These are phyloP conservation scores for Lecanoromycetidae sp. DNA, from an alignment of 2,329 filamentous ascomycete genomes.

Conservation along the genomic window DNA sequence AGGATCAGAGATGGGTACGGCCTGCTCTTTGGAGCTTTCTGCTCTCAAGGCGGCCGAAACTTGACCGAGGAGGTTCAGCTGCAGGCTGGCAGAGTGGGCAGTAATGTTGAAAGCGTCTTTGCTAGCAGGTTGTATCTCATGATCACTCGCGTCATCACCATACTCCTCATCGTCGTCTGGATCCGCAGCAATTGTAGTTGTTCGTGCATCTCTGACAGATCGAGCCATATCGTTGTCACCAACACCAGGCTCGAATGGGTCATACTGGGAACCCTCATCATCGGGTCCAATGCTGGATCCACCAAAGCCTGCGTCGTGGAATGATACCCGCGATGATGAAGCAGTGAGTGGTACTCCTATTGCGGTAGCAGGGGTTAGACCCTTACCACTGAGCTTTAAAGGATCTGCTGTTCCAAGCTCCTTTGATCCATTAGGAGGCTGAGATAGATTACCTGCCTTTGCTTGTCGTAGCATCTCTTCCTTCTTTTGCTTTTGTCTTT, in stretches of 20 bases:
- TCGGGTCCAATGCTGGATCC: constrained; percentile 42
- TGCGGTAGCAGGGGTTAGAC: constrained; percentile 26
- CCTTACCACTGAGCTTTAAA: constrained; percentile 28
- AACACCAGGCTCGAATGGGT: constrained; percentile 45
- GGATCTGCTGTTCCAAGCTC: constrained; percentile 24
- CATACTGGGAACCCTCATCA: constrained; percentile 41
- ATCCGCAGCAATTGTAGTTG: constrained; percentile 45
- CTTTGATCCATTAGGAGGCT: constrained; percentile 37
- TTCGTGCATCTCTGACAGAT: constrained; percentile 37
- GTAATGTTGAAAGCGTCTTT: constrained; percentile 97
- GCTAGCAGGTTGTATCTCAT: constrained; percentile 56
- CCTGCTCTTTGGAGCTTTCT: constrained; percentile 58
- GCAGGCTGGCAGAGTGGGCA: constrained; percentile 83
- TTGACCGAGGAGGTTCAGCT: constrained; percentile 78
- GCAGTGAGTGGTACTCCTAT: constrained; percentile 27
- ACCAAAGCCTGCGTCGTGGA: constrained; percentile 35
- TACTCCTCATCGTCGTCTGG: constrained; percentile 60
- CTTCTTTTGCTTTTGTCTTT: constrained; percentile 60
- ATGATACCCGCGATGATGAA: constrained; percentile 33
- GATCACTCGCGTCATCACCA: constrained; percentile 67
- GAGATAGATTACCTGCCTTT: constrained; percentile 40
- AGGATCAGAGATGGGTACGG: constrained; percentile 61
- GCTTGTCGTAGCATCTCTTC: constrained; percentile 67
- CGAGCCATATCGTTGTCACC: constrained; percentile 38
- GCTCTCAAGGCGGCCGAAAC: constrained; percentile 70